Evolutionary conservation across 2,329 filamentous ascomycete genomes (phyloP).

Genomic region (Aspergillus neotritici): DNA sequence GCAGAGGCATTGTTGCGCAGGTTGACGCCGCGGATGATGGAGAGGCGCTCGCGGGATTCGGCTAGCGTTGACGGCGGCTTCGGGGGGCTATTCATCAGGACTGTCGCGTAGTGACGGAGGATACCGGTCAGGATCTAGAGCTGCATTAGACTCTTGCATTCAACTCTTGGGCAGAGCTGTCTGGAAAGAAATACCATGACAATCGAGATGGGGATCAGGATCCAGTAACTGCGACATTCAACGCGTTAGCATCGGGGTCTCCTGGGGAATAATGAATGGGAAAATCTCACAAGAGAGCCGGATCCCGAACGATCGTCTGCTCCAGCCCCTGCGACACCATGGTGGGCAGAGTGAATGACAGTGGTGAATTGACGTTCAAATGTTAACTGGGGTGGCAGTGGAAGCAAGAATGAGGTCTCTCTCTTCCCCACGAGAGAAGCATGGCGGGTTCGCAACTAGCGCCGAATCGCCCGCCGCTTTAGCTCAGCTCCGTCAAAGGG

Average conservation of each 20-base stretch:
- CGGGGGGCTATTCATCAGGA: conserved; percentile 78
- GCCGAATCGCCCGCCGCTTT: conserved; percentile 18
- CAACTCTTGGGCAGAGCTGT: neutral
- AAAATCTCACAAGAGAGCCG: conserved; percentile 79
- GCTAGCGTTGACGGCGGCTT: conserved; percentile 65
- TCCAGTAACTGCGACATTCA: conserved; percentile 74
- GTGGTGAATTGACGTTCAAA: neutral
- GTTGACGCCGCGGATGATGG: conserved; percentile 75
- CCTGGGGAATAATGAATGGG: neutral
- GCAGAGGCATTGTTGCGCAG: conserved; percentile 78
- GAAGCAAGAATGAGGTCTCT: conserved; percentile 6
- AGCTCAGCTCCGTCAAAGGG: conserved; percentile 25
- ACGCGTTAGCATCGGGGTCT: conserved; percentile 10
- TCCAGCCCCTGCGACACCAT: conserved; percentile 77
- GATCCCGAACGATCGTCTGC: conserved; percentile 97
- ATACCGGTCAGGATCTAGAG: conserved; percentile 80
- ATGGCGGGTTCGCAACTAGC: conserved; percentile 7
- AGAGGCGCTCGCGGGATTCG: conserved; percentile 70
- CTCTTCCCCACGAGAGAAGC: conserved; percentile 11
- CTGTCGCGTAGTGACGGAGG: conserved; percentile 89
- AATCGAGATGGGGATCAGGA: conserved; percentile 90
- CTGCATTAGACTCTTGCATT: neutral
- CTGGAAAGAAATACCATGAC: conserved; percentile 66
- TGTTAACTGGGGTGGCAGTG: neutral
- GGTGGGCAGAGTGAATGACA: conserved; percentile 19